Base-by-base conservation (phyloP, 768 basidiomycete genomes). In the Dacryopinax primogenitus region DNA sequence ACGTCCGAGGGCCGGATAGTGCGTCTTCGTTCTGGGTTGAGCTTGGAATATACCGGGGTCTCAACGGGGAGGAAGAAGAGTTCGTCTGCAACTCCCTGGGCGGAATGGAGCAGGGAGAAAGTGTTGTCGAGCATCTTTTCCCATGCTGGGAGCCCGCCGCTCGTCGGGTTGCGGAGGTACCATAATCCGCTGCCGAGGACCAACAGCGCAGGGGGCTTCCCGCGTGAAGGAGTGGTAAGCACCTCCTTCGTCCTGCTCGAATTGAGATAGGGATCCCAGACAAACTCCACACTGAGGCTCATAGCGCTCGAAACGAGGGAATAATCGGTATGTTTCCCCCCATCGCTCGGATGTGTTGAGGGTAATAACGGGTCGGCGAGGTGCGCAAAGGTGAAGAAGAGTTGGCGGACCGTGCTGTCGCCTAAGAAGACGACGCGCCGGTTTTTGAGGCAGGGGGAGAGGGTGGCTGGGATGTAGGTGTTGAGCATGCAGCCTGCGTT, bases 191-290 rank as follows among this genome's bases (percentile, higher is more conserved):
- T 85, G 11, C 92, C 92, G 16, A 96, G 73, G 11, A 94, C 86
- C 32, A 93, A 80, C 51, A 96, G 75, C 0, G 86, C 83, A 0
- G 89, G 81, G 7, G 70, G 70, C 32, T 67, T 61, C 0, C 68
- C 66, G 75, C 68, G 77, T 33, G 69, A 58, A 21, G 47, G 70
- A 71, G 61, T 68, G 32, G 72, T 69, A 36, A 88, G 75, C 58
- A 83, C 71, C n/a, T 77, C 71, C 41, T 76, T 71, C 16, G 84
- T 80, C 63, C 77, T 76, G 1, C 87, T 83, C 13, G 79, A 76
- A 73, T 94, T 96, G 45, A 95, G 80, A 73, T 84, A 95, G 16
- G 92, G 92, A 70, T 94, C 92, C 92, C 92, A 92, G 68, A 78
- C 45, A 41, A 71, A 71, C 62, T 70, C 71, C 74, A 92, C 90